A percentile compares a stretch with the other conserved stretches of the same genome.
phyloP scores from a whole-genome alignment of 2,329 filamentous ascomycete species.

The Talaromyces sp. region DNA sequence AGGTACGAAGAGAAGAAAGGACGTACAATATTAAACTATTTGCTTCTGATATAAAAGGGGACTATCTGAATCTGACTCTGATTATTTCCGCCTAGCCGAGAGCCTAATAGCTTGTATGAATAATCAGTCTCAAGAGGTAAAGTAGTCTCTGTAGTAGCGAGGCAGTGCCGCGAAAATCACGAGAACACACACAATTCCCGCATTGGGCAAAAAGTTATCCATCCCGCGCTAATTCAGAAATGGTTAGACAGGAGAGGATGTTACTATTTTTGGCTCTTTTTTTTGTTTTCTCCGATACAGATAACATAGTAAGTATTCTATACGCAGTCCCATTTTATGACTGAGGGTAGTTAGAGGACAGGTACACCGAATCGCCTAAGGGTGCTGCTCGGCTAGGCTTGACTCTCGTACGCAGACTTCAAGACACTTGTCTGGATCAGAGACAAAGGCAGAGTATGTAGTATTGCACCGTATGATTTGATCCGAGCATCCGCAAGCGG shows the following conservation, averaged over 20 bases:
- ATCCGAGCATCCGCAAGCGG: not conserved
- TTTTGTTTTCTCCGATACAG: not conserved
- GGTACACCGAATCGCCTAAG: not conserved
- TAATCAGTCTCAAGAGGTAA: not conserved
- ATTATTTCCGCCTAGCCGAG: not conserved
- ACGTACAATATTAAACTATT: not conserved
- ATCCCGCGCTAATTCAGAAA: not conserved
- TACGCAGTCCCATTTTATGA: not conserved
- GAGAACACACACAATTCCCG: not conserved
- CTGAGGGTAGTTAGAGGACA: not conserved
- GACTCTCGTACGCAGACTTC: not conserved
- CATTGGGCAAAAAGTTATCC: not conserved
- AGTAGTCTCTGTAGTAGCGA: not conserved
- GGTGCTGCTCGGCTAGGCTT: not conserved
- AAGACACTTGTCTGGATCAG: not conserved
- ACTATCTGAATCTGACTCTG: not conserved
- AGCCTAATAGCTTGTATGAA: not conserved
- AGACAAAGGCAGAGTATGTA: not conserved
- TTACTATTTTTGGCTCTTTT: not conserved
- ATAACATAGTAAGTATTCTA: too few species aligned
- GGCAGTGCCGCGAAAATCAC: not conserved
- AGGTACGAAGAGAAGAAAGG: not conserved
- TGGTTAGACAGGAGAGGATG: not conserved
- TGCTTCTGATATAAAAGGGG: not conserved
- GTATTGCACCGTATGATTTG: not conserved